A percentile compares a stretch with the other conserved stretches of the same genome.
These are phyloP conservation scores for Globisporangium ultimum DNA, from an alignment of 352 stramenopile genomes.

Conservation along the genomic window DNA sequence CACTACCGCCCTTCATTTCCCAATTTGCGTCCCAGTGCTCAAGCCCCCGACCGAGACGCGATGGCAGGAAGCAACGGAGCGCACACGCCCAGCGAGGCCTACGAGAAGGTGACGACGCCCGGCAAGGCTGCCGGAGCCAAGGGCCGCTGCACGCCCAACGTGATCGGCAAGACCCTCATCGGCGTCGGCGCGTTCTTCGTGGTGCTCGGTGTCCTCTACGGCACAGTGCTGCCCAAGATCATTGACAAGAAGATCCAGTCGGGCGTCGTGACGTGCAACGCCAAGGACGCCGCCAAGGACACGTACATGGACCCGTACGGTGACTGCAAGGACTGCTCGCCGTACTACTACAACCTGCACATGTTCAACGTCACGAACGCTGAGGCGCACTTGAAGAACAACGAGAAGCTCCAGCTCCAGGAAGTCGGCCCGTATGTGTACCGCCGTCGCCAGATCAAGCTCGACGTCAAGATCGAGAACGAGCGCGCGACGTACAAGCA, in stretches of 20 bases:
- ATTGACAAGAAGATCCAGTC: slow-evolving; percentile 38
- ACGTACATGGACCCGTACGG: slow-evolving; percentile 46
- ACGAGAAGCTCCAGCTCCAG: slow-evolving; percentile 22
- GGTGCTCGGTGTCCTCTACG: slow-evolving; percentile 39
- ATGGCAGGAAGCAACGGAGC: not conserved
- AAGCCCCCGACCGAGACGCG: not conserved
- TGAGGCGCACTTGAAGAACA: slow-evolving; percentile 29
- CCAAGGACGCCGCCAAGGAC: slow-evolving; percentile 25
- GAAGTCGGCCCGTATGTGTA: slow-evolving; percentile 34
- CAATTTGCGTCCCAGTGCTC: not conserved
- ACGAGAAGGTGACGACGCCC: slow-evolving; percentile 17
- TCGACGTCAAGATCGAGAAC: slow-evolving; percentile 20
- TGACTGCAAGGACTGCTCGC: slow-evolving; percentile 52
- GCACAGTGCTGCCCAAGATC: slow-evolving; percentile 26
- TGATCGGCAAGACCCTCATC: slow-evolving; percentile 33
- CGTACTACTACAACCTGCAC: slow-evolving; percentile 49
- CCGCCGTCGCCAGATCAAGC: slow-evolving; percentile 29
- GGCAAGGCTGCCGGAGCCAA: slow-evolving; percentile 2
- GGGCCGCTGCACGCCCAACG: slow-evolving; percentile 23
- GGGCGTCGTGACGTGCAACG: slow-evolving; percentile 41
- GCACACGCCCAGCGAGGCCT: slow-evolving; percentile 14
- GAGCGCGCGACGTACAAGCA: slow-evolving; percentile 20
- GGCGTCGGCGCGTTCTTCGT: slow-evolving; percentile 26
- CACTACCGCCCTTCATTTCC: not conserved
- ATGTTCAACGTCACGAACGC: slow-evolving; percentile 32